phyloP scores from a whole-genome alignment of 257 asterid genomes.

The Nicotiana knightiana region DNA sequence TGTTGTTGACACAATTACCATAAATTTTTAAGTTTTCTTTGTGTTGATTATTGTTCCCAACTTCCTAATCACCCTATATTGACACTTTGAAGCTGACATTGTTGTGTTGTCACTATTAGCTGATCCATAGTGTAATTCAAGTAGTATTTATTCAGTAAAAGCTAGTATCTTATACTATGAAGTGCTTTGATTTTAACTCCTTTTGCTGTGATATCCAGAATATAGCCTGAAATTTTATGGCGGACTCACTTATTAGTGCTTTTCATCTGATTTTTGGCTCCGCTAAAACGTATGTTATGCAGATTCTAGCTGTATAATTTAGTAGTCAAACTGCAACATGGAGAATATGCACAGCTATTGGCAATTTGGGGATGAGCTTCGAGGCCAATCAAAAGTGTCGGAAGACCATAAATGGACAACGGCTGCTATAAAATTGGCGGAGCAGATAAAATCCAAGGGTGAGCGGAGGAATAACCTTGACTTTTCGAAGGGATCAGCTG shows the following conservation, averaged over 20 bases:
- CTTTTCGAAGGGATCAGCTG: slow-evolving; percentile 61
- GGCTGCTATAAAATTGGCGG: slow-evolving; percentile 80
- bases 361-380: slow-evolving; percentile 90
- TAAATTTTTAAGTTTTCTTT: not conserved
- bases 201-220: not conserved
- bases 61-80: not conserved
- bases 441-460: slow-evolving; percentile 66
- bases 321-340: slow-evolving; percentile 40
- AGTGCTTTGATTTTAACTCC: not conserved
- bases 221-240: not conserved
- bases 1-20: not conserved
- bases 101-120: not conserved
- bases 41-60: not conserved
- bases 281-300: not conserved
- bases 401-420: slow-evolving; percentile 82
- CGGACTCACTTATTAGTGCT: not conserved
- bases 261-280: not conserved
- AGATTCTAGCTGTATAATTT: not conserved
- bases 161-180: not conserved
- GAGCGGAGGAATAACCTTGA: slow-evolving; percentile 77
- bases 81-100: not conserved
- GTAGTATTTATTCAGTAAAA: not conserved
- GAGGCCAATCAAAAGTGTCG: slow-evolving; percentile 74
- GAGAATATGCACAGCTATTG: slow-evolving; percentile 65
- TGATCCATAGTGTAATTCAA: not conserved